Base-by-base conservation (phyloP, 305 asterid genomes). In the Plantago coronopus region DNA sequence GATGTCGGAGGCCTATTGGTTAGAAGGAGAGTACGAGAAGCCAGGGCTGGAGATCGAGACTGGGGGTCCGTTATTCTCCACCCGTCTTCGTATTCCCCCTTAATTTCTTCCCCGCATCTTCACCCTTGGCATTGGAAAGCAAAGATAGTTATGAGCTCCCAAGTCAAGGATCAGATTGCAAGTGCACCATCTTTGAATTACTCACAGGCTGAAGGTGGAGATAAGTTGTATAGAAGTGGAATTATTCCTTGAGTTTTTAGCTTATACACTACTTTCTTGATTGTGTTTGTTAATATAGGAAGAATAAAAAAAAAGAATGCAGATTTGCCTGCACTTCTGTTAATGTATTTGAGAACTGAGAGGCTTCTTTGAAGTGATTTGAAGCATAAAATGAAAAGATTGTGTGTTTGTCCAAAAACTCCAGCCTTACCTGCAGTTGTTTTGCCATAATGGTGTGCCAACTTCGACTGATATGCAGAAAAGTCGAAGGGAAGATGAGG, bases 121-220 rank as follows among this genome's bases (percentile, higher is more conserved):
- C 78, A 67, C 29, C 95, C 98, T 37, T 91, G 98, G 98, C 79
- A 86, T 54, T 81, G 95, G 98, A 62, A 86, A 49, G 83, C 94
- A 2, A 66, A 74, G 31, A 25, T 62, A 48, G 84, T 80, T 18
- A 69, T 81, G 91, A 77, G 79, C 1, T 70, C 83, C 3, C 81
- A 75, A 62, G 69, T 54, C 17, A 62, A 71, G 65, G 86, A 83
- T 62, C 74, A 78, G 37, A 68, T 18, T 29, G 73, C 54, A 0
- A 68, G 38, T 45, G 72, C 60, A 12, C 47, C 78, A 7, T 63
- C 86, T 59, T 68, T 68, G 11, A 73, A 55, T 62, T 63, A 78
- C 74, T 79, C 96, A 27, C 91, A 71, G 62, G 95, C 87, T 1
- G 97, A 91, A 73, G 97, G 96, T 43, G 89, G 85, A 17, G 95